phyloP scores from a whole-genome alignment of 441 rosid species.

The Breynia disticha region DNA sequence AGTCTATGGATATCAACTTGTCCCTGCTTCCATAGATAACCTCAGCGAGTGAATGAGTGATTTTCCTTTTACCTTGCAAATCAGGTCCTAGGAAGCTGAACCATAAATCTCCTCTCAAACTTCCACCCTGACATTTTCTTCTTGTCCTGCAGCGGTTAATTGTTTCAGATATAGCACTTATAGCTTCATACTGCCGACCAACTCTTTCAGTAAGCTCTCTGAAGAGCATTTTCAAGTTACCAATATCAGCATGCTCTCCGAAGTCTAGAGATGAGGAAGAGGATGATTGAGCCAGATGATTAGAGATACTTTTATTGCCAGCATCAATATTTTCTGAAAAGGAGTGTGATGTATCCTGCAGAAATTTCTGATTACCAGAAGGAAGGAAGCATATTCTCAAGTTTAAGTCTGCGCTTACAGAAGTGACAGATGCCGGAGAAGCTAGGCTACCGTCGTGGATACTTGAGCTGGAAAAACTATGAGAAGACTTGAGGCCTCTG shows the following conservation, averaged over 20 bases:
- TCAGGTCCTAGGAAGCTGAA: slow-evolving; percentile 65
- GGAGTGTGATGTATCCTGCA: slow-evolving; percentile 17
- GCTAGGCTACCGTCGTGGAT: slow-evolving; percentile 32
- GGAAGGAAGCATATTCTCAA: slow-evolving; percentile 33
- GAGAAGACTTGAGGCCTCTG: slow-evolving; percentile 24
- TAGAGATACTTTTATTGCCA: slow-evolving; percentile 17
- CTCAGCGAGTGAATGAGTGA: slow-evolving; percentile 62
- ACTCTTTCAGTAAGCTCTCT: slow-evolving; percentile 39
- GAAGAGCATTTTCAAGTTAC: slow-evolving; percentile 43
- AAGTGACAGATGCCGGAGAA: slow-evolving; percentile 43
- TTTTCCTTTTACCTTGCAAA: slow-evolving; percentile 39
- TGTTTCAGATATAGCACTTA: slow-evolving; percentile 27
- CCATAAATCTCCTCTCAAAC: slow-evolving; percentile 58
- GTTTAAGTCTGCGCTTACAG: slow-evolving; percentile 53
- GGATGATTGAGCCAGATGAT: slow-evolving; percentile 27
- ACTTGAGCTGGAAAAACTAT: slow-evolving; percentile 44
- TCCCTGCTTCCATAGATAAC: slow-evolving; percentile 43
- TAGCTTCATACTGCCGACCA: slow-evolving; percentile 59
- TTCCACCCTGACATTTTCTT: slow-evolving; percentile 13
- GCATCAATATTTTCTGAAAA: slow-evolving; percentile 16
- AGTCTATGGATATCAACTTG: slow-evolving; percentile 49
- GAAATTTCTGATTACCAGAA: slow-evolving; percentile 20
- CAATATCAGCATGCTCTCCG: slow-evolving; percentile 21
- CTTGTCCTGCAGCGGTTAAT: slow-evolving; percentile 22
- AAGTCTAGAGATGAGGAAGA: slow-evolving; percentile 35